Conservation (phyloP, 192 early-diverging fungal genomes). For the Coemansia erecta region DNA sequence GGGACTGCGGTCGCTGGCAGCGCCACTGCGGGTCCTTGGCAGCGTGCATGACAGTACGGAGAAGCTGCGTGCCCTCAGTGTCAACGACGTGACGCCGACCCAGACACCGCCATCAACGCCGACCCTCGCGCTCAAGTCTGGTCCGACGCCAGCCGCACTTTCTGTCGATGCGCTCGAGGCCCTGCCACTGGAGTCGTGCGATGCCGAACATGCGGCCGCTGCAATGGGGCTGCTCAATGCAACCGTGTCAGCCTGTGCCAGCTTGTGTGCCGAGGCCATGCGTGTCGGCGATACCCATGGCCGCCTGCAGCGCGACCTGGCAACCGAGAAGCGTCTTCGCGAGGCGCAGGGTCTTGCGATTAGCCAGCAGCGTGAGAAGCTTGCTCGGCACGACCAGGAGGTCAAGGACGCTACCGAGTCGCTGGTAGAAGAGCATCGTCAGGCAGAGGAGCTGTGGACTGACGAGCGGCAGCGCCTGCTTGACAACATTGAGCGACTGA, state of each 20-base stretch:
- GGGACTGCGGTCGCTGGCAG: slow-evolving; percentile 16
- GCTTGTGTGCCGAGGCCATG: slow-evolving; percentile 25
- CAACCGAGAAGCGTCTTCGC: slow-evolving; percentile 45
- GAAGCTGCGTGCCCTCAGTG: slow-evolving; percentile 19
- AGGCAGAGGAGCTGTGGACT: slow-evolving; percentile 23
- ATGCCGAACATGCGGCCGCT: slow-evolving; percentile 15
- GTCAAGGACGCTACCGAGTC: slow-evolving; percentile 28
- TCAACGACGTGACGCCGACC: background rate
- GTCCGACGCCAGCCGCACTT: background rate
- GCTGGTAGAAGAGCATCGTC: slow-evolving; percentile 20
- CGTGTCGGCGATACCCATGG: slow-evolving; percentile 18
- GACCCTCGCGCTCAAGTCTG: slow-evolving; percentile 12
- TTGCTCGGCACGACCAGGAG: slow-evolving; percentile 36
- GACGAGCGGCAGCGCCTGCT: slow-evolving; percentile 48
- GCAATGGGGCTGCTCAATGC: slow-evolving; percentile 29
- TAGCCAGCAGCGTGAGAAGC: slow-evolving; percentile 46
- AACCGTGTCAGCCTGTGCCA: slow-evolving; percentile 23
- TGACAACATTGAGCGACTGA: slow-evolving; percentile 48
- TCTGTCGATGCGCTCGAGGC: slow-evolving; percentile 21
- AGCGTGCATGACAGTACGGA: slow-evolving; percentile 21
- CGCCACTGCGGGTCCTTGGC: slow-evolving; percentile 29
- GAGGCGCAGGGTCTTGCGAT: slow-evolving; percentile 51
- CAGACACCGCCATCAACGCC: slow-evolving; percentile 42
- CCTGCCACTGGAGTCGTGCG: slow-evolving; percentile 1
- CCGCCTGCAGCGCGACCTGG: slow-evolving; percentile 33